These are phyloP conservation scores for Fragilaria crotonensis DNA, from an alignment of 108 stramenopile genomes.

Conservation along the genomic window DNA sequence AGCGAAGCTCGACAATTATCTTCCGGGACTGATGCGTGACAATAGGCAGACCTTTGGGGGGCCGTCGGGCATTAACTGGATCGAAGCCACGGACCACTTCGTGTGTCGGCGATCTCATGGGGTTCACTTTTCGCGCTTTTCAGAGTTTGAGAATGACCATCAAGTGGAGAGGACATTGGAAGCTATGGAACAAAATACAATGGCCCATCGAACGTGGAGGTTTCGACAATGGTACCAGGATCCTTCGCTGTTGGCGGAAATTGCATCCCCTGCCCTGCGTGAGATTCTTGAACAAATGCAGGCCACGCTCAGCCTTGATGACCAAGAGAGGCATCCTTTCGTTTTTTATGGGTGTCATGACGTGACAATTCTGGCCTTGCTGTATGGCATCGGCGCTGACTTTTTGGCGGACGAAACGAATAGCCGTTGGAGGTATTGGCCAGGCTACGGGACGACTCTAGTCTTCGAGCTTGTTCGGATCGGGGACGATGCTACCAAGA, in stretches of 20 bases:
- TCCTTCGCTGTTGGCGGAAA: slow-evolving; percentile 42
- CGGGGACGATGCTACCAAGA: neutral
- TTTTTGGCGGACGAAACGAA: slow-evolving; percentile 36
- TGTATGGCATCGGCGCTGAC: slow-evolving; percentile 67
- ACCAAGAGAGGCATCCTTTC: slow-evolving; percentile 37
- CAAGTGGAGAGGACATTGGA: slow-evolving; percentile 30
- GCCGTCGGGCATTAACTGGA: slow-evolving; percentile 59
- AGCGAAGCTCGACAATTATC: slow-evolving; percentile 38
- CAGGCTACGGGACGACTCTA: slow-evolving; percentile 25
- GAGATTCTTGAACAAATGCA: slow-evolving; percentile 33
- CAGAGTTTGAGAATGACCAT: slow-evolving; percentile 41
- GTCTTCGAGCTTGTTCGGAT: slow-evolving; percentile 33
- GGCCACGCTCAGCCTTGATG: slow-evolving; percentile 11
- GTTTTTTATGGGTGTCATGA: slow-evolving; percentile 70
- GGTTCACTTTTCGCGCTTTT: slow-evolving; percentile 40
- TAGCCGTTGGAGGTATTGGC: slow-evolving; percentile 26
- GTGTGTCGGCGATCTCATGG: slow-evolving; percentile 61
- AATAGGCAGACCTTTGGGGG: slow-evolving; percentile 33
- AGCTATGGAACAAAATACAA: slow-evolving; percentile 39
- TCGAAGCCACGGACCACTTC: slow-evolving; percentile 75
- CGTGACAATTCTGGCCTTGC: slow-evolving; percentile 58
- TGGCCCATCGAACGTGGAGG: slow-evolving; percentile 58
- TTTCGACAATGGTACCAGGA: slow-evolving; percentile 72
- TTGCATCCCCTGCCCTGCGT: slow-evolving; percentile 52
- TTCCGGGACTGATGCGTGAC: slow-evolving; percentile 49